Evolutionary conservation across 345 rosid genomes (phyloP), one percentile per base, ranked within the genome.

Genomic region (Populus pruinosa): DNA sequence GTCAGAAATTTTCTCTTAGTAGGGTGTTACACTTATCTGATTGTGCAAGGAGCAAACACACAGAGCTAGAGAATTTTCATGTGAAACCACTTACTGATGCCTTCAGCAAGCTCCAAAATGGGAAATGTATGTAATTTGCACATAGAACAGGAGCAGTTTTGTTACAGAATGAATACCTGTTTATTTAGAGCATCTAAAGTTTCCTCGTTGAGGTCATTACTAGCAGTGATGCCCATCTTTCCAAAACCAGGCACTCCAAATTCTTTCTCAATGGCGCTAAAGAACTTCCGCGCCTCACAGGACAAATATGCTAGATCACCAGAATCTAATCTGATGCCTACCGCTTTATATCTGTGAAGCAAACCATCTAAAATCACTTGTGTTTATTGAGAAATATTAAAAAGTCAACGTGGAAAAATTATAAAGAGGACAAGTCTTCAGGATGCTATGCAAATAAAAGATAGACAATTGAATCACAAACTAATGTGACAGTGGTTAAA

Each of bases 161-260:
- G 13, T 9, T 29, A 18, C 25, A 21, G 65, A 73, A 68, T 61
- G 21, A 62, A 77, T 77, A 92, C 98, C 94, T 96, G 99, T 80
- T 96, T 96, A 85, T 93, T 96, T 71, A 96, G 75, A 67, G 98
- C 99, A 80, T 96, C 99, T 20, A 96, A 79, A 56, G 99, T 93
- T 87, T 96, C 99, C 83, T 96, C 98, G 38, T 96, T 96, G 68
- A 96, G 89, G 86, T 96, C 97, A 77, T 93, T 96, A 85, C 99
- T 96, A 43, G 97, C 98, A 78, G 98, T 91, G 71, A 96, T 91
- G 65, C 77, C 76, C 76, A 53, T 96, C 83, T 91, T 91, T 79
- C 90, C 98, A 79, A 96, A 96, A 70, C 87, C 91, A 21, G 82
- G 75, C 49, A 92, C 81, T 18, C 79, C 87, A 76, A 91, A 90